Evolutionary conservation across 106 monocot species (phyloP).

Genomic region (Ottelia alismoides): DNA sequence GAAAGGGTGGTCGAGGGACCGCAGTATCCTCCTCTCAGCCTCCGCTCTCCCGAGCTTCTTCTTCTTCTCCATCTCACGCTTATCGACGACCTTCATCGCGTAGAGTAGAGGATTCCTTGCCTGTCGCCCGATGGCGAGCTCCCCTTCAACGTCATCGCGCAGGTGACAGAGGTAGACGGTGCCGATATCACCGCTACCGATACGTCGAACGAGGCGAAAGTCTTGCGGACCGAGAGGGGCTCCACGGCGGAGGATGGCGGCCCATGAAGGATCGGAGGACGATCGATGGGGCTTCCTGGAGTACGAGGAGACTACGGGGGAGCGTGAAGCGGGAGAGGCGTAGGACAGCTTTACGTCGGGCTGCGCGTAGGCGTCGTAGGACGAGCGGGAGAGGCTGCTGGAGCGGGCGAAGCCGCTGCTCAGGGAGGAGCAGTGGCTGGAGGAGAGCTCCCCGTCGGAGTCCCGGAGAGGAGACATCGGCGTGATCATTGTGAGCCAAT

Average conservation of each 20-base stretch:
- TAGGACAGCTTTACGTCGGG: not conserved
- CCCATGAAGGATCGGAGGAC: slow-evolving; percentile 28
- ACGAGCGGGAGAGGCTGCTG: slow-evolving; percentile 25
- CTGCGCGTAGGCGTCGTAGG: slow-evolving; percentile 8
- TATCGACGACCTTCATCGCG: slow-evolving; percentile 85
- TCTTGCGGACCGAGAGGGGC: slow-evolving; percentile 38
- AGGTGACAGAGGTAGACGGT: slow-evolving; percentile 77
- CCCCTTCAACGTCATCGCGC: no score
- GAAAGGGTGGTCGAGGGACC: slow-evolving; percentile 60
- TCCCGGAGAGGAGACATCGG: no score
- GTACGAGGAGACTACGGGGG: no score
- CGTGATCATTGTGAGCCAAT: no score
- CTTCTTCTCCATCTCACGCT: slow-evolving; percentile 45
- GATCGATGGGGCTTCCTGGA: slow-evolving; percentile 14
- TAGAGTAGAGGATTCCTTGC: not conserved
- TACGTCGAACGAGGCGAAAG: slow-evolving; percentile 57
- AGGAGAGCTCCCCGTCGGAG: no score
- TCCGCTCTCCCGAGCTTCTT: slow-evolving; percentile 62
- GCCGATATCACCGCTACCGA: slow-evolving; percentile 77
- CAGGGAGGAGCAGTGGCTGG: no score
- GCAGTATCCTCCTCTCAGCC: slow-evolving; percentile 55
- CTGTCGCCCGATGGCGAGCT: not conserved
- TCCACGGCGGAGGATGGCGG: slow-evolving; percentile 20
- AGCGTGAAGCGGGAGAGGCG: slow-evolving; percentile 4
- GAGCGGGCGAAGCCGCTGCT: no score